A percentile compares a stretch with the other conserved stretches of the same genome.
These are phyloP conservation scores for Incumbomyces delicatus DNA, from an alignment of 2,329 filamentous ascomycete genomes.

Conservation along the genomic window DNA sequence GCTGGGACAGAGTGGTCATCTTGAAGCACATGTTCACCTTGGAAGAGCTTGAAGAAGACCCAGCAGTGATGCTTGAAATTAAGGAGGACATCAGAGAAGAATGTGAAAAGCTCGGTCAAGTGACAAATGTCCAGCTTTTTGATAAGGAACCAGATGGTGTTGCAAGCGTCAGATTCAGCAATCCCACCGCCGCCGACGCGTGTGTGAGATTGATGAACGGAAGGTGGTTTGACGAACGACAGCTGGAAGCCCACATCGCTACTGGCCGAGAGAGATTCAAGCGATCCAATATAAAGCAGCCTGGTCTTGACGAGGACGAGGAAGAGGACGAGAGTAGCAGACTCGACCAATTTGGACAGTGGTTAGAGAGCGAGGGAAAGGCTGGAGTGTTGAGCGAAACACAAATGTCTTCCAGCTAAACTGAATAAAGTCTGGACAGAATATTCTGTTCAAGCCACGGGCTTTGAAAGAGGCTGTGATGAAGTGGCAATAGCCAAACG, in stretches of 20 bases:
- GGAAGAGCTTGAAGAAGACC: constrained; percentile 73
- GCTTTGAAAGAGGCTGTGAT: too few relatives aligned
- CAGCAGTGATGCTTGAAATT: constrained; percentile 74
- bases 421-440: too few relatives aligned
- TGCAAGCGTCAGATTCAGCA: constrained; percentile 71
- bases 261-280: constrained; percentile 64
- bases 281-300: constrained; percentile 47
- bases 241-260: constrained; percentile 61
- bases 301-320: constrained; percentile 38
- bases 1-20: constrained; percentile 72
- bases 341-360: constrained; percentile 41
- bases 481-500: too few relatives aligned
- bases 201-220: constrained; percentile 70
- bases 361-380: constrained; percentile 37
- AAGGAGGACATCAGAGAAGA: constrained; percentile 90
- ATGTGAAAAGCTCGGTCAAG: constrained; percentile 72
- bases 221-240: constrained; percentile 63
- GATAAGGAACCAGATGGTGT: constrained; percentile 79
- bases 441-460: too few relatives aligned
- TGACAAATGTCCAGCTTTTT: constrained; percentile 85
- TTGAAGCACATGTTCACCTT: constrained; percentile 90
- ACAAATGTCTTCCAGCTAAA: not conserved
- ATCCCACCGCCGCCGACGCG: constrained; percentile 57
- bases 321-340: constrained; percentile 37
- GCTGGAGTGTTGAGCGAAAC: not conserved